phyloP scores from a whole-genome alignment of 257 asterid species.

The Osmanthus fragrans region DNA sequence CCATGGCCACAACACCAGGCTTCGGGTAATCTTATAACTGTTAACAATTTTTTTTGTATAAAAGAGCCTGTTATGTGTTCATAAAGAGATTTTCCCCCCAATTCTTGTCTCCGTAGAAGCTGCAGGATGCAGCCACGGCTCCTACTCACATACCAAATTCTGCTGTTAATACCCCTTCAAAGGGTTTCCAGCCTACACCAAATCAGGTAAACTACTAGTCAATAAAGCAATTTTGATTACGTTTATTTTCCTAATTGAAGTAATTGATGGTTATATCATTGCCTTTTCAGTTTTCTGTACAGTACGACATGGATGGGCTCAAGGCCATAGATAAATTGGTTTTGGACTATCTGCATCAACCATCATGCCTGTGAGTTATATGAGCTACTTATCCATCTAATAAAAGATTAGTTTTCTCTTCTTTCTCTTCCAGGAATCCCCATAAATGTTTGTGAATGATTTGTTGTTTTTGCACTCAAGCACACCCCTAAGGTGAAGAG shows the following conservation, averaged over 20 bases:
- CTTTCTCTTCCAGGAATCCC: conserved; percentile 14
- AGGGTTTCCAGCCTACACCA: conserved; percentile 57
- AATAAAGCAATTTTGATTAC: conserved; percentile 2
- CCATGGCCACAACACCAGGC: conserved; percentile 71
- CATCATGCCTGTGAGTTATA: conserved; percentile 62
- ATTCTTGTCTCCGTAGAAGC: conserved; percentile 40
- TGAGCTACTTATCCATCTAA: conserved; percentile 18
- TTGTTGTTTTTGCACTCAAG: not conserved
- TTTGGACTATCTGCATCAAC: conserved; percentile 63
- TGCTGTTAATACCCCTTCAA: conserved; percentile 57
- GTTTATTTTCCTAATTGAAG: conserved; percentile 9
- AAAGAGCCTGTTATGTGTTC: conserved; percentile 10
- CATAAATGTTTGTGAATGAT: conserved; percentile 14
- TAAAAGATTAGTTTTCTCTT: conserved; percentile 9
- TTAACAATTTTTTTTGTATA: not conserved
- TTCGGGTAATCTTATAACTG: conserved; percentile 49
- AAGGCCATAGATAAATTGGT: conserved; percentile 45
- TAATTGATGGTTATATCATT: conserved; percentile 13
- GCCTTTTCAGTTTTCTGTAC: conserved; percentile 56
- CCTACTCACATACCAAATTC: conserved; percentile 48
- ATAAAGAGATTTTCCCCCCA: not conserved
- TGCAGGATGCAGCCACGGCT: conserved; percentile 47
- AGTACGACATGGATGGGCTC: conserved; percentile 42
- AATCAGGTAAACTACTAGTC: conserved; percentile 35
- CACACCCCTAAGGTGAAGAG: not conserved